Evolutionary conservation across 495 filamentous ascomycete species (phyloP).

Genomic region (Penicillium atrosanguineum): DNA sequence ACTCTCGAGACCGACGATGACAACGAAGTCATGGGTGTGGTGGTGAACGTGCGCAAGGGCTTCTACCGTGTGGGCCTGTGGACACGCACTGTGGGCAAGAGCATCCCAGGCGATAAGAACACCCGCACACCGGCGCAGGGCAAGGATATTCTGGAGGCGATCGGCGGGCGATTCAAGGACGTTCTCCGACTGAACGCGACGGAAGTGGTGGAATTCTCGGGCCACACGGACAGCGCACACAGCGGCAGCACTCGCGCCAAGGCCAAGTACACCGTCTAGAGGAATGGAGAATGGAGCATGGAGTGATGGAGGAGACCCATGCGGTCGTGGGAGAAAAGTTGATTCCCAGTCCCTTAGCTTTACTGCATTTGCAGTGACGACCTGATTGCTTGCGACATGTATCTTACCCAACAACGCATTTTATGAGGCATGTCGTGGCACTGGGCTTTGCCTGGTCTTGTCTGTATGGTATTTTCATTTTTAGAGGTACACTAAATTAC

Average conservation of each 20-base stretch:
- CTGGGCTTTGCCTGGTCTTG: neutral
- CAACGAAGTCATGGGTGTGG: constrained; percentile 97
- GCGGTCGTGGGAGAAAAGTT: constrained; percentile 12
- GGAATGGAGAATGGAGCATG: neutral
- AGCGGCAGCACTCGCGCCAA: constrained; percentile 91
- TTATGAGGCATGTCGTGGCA: constrained; percentile 26
- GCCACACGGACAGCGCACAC: constrained; percentile 91
- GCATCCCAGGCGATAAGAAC: constrained; percentile 69
- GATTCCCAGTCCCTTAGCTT: constrained; percentile 19
- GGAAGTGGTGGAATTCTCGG: constrained; percentile 89
- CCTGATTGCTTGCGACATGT: constrained; percentile 32
- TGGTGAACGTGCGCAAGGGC: constrained; percentile 96
- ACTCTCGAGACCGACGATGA: constrained; percentile 90
- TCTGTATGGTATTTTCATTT: constrained; percentile 5
- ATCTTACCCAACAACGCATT: constrained; percentile 29
- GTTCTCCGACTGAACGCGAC: constrained; percentile 70
- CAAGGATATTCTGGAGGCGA: constrained; percentile 74
- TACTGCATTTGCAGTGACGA: constrained; percentile 25
- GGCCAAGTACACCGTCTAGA: constrained; percentile 84
- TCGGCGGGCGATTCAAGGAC: constrained; percentile 88
- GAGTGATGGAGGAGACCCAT: neutral
- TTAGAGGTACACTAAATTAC: neutral
- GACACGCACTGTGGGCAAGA: constrained; percentile 88
- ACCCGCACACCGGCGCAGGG: constrained; percentile 73
- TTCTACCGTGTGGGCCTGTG: constrained; percentile 95